Evolutionary conservation across 805 yeast species (phyloP).

Genomic region (Monosporozyma unispora): DNA sequence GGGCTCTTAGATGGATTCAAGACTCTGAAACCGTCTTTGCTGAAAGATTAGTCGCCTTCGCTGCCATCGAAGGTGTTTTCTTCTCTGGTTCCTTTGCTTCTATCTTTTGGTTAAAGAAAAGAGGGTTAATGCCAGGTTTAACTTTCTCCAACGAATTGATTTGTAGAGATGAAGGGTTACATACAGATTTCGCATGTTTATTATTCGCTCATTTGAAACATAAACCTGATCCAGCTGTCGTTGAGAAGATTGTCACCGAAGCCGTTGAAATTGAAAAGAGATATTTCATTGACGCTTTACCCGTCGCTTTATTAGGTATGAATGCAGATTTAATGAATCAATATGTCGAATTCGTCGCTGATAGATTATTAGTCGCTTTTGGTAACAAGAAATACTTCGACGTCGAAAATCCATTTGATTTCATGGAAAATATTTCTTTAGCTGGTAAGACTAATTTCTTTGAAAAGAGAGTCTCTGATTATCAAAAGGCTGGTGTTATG

Average conservation of each 20-base stretch:
- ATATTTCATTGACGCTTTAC: slow-evolving; percentile 91
- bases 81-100: slow-evolving; percentile 98
- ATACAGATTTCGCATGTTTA: slow-evolving; percentile 96
- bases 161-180: slow-evolving; percentile 97
- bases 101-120: slow-evolving; percentile 96
- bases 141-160: slow-evolving; percentile 96
- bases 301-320: slow-evolving; percentile 91
- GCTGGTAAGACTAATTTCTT: slow-evolving; percentile 99
- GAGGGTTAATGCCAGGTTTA: slow-evolving; percentile 98
- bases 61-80: slow-evolving; percentile 98
- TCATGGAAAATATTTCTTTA: slow-evolving; percentile 96
- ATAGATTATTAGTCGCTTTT: slow-evolving; percentile 81
- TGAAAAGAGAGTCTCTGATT: slow-evolving; percentile 97
- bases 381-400: slow-evolving; percentile 88
- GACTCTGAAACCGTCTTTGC: slow-evolving; percentile 84
- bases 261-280: slow-evolving; percentile 93
- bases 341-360: slow-evolving; percentile 96
- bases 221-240: slow-evolving; percentile 73
- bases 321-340: slow-evolving; percentile 90
- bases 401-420: slow-evolving; percentile 90
- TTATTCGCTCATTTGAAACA: slow-evolving; percentile 86
- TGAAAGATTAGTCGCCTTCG: slow-evolving; percentile 95
- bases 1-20: slow-evolving; percentile 97
- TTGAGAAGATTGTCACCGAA: slow-evolving; percentile 82
- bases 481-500: slow-evolving; percentile 99